Base-by-base conservation (phyloP, 1,139 yeast genomes). In the Kodamaea sp. region DNA sequence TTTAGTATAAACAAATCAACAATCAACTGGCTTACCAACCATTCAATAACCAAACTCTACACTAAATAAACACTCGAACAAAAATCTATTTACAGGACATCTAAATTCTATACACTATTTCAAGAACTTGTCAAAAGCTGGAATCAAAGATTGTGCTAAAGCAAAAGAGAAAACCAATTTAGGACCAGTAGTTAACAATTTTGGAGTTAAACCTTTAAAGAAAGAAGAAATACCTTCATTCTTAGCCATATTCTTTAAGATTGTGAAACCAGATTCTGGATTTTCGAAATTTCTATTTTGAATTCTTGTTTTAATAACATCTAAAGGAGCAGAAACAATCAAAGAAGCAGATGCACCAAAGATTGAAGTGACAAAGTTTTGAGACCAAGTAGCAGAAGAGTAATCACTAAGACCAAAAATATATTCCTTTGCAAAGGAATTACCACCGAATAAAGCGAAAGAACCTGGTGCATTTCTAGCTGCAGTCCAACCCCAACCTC, bases 401-500 rank as follows among this genome's bases (percentile, higher is more conserved):
- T 92, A 89, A 68, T 92, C 98, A 52, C 73, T 60, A 56, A 92
- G 77, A 24, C 92, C 92, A 56, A 87, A 81, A 45, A 92, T 79
- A 70, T 88, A 94, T 67, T 92, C 98, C 69, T 92, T 94, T 47
- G 98, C 97, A 61, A 92, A 94, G 8, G 99, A 96, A 60, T 92
- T 89, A 69, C 97, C 99, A 52, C 99, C 99, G 54, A 92, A 92
- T 49, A 92, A 74, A 9, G 97, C 96, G 60, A 92, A 92, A 2
- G 97, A 88, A 42, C 99, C 99, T 29, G 99, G 99, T 3, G 97
- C 97, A 62, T 92, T 92, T 78, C 99, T 83, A 36, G 99, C 99
- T 53, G 95, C 96, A 46, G 99, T 92, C 99, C 99, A 92, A 43
- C 97, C 97, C 96, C 97, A 90, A 51, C 99, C 99, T 63, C 97